Base-by-base conservation (phyloP, 768 basidiomycete genomes). In the Auricularia sp. region DNA sequence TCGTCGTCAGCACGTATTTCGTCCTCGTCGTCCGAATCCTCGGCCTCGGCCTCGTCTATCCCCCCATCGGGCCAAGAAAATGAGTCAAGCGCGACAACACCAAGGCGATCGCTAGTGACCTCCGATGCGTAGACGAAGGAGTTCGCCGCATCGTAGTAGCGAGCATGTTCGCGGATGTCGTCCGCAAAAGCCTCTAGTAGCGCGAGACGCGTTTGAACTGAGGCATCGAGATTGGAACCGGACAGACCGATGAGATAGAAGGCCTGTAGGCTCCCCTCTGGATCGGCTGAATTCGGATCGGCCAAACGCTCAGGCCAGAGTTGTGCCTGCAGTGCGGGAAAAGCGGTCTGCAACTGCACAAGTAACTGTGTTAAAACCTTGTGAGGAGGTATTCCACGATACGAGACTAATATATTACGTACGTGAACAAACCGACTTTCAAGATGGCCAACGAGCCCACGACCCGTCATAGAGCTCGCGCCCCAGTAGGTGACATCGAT, bases 201-300 rank as follows among this genome's bases (percentile, higher is more conserved):
- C 4, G 36, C 36, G 16, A 44, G 42, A 16, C 60, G 42, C 61
- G 54, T 36, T 61, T 35, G 29, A 33, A n/a, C 12, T 62, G 64
- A 7, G 44, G 44, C 44, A 21, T 64, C 36, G n/a, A 58, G 34
- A 36, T 68, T 62, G 12, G 65, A 39, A 23, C 66, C 54, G 10
- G 61, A 65, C 14, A 69, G 59, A 29, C 68, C 70, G 54, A 70
- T 56, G n/a, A 70, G 68, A 64, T 70, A 71, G 65, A 70, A 71
- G 4, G 68, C 66, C 36, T 64, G 63, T 18, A 61, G 62, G 61
- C 51, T 33, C 34, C 51, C 54, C 35, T 66, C 54, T 44, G 35
- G 42, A 44, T 10, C 53, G 64, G 61, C 36, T 23, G 61, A 29
- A 16, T 42, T 42, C 8, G 8, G 47, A 36, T 70, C 69, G 4